These are phyloP conservation scores for Rubroshorea leprosula DNA, from an alignment of 345 rosid genomes.

Conservation along the genomic window DNA sequence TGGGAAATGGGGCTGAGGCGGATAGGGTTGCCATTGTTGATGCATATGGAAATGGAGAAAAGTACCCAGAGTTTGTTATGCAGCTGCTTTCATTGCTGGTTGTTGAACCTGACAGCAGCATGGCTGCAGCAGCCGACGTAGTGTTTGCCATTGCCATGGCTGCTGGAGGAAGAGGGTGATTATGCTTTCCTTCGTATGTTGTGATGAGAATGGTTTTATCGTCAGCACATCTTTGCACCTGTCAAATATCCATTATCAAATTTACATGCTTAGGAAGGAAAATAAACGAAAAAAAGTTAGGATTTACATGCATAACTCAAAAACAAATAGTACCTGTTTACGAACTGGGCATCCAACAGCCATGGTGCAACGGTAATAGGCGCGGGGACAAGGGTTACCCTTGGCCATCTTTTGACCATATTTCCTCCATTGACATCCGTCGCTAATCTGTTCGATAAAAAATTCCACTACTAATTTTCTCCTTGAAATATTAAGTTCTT, in stretches of 20 bases:
- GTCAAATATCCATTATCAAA: slow-evolving; percentile 22
- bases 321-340: slow-evolving; percentile 41
- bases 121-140: slow-evolving; percentile 82
- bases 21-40: slow-evolving; percentile 83
- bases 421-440: slow-evolving; percentile 88
- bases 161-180: slow-evolving; percentile 89
- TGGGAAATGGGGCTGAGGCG: slow-evolving; percentile 79
- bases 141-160: slow-evolving; percentile 88
- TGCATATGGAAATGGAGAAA: slow-evolving; percentile 48
- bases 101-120: slow-evolving; percentile 80
- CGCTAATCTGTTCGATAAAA: slow-evolving; percentile 38
- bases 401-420: slow-evolving; percentile 83
- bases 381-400: slow-evolving; percentile 83
- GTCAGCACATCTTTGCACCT: slow-evolving; percentile 93
- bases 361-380: slow-evolving; percentile 86
- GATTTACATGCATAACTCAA: slow-evolving; percentile 33
- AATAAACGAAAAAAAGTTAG: too few relatives aligned
- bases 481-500: too few relatives aligned
- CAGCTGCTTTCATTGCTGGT: slow-evolving; percentile 42
- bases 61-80: slow-evolving; percentile 28
- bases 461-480: slow-evolving; percentile 22
- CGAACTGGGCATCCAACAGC: slow-evolving; percentile 82
- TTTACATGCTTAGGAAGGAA: slow-evolving; percentile 30
- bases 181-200: slow-evolving; percentile 94
- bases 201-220: slow-evolving; percentile 74